These are phyloP conservation scores for Gonapodya prolifera DNA, from an alignment of 192 early-diverging fungal species.

Conservation along the genomic window DNA sequence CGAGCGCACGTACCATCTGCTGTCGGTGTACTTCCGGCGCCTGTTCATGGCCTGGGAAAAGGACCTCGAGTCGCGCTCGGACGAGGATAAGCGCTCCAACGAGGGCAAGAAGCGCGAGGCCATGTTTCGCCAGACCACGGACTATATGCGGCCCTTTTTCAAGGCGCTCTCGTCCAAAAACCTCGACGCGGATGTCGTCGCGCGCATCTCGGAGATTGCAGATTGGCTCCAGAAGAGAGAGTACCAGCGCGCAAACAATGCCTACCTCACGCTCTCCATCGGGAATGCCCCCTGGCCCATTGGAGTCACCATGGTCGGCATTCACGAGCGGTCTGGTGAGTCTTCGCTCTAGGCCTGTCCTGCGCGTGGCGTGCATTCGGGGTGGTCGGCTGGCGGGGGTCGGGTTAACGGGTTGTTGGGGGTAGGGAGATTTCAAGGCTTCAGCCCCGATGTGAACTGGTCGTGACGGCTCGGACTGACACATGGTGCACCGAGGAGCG, in stretches of 20 bases:
- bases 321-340: conserved; percentile 6
- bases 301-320: conserved; percentile 90
- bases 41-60: conserved; percentile 78
- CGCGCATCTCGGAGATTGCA: conserved; percentile 82
- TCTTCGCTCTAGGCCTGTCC: too few species aligned
- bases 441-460: too few species aligned
- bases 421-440: too few species aligned
- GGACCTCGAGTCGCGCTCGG: conserved; percentile 56
- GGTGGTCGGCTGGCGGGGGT: too few species aligned
- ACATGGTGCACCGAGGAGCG: too few species aligned
- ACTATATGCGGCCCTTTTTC: conserved; percentile 89
- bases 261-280: conserved; percentile 85
- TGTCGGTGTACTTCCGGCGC: conserved; percentile 77
- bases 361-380: too few species aligned
- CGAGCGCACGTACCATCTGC: conserved; percentile 54
- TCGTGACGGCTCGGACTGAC: too few species aligned
- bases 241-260: conserved; percentile 84
- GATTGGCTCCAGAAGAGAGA: conserved; percentile 70
- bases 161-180: conserved; percentile 60
- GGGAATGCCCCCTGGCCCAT: conserved; percentile 99
- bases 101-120: conserved; percentile 72
- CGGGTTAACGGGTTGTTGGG: too few species aligned
- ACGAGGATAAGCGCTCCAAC: conserved; percentile 65
- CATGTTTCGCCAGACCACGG: conserved; percentile 68
- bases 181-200: conserved; percentile 74